These are phyloP conservation scores for Scedosporium aurantiacum DNA, from an alignment of 2,329 filamentous ascomycete species.

Conservation along the genomic window DNA sequence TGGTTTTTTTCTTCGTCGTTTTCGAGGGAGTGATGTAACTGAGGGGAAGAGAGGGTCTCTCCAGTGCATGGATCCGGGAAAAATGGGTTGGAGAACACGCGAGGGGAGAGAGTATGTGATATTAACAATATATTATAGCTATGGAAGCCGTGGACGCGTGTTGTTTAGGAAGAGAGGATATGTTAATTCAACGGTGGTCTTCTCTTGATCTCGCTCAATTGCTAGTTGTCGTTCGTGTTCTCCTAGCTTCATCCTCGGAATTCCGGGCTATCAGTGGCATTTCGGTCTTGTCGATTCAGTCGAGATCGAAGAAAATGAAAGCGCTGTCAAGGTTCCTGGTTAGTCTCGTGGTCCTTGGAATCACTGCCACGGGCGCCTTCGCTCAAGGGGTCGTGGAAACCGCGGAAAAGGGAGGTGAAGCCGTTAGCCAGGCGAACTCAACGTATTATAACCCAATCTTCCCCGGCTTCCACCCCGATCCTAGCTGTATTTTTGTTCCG, in stretches of 20 bases:
- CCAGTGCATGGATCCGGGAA: background rate
- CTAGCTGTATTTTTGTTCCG: slow-evolving; percentile 29
- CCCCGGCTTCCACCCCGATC: slow-evolving; percentile 39
- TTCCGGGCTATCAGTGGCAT: background rate
- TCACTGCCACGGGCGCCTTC: background rate
- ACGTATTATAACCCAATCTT: slow-evolving; percentile 32
- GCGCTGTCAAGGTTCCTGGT: background rate
- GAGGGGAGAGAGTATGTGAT: background rate
- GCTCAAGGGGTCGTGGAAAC: background rate
- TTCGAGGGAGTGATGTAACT: too few relatives aligned
- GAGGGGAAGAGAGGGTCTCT: background rate
- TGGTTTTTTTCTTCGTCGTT: background rate
- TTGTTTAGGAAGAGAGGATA: too few relatives aligned
- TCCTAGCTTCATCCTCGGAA: background rate
- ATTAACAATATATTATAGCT: too few relatives aligned
- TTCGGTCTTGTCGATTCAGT: background rate
- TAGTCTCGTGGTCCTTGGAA: background rate
- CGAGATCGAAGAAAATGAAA: background rate
- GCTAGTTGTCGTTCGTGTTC: background rate
- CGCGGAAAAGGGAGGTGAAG: background rate
- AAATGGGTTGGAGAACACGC: background rate
- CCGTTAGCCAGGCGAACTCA: slow-evolving; percentile 11
- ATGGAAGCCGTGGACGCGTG: too few relatives aligned
- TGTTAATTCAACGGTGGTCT: too few relatives aligned
- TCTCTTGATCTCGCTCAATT: background rate